Percentiles rank a stretch among this genome's conserved stretches.
Evolutionary conservation across 768 basidiomycete species (phyloP).

Genomic region (Podaxis sp.): DNA sequence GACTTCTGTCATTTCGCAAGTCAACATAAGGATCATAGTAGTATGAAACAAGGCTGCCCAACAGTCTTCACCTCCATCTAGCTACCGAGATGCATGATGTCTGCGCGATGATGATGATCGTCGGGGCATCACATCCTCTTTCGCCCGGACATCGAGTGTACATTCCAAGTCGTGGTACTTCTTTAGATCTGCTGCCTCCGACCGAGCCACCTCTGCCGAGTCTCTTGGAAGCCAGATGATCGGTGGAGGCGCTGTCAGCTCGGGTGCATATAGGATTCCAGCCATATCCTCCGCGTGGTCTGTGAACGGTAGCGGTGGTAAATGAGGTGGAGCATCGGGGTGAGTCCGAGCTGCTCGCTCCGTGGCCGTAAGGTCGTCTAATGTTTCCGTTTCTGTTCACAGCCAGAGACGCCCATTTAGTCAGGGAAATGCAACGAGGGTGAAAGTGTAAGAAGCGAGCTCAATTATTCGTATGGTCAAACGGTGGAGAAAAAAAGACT

Average conservation of each 20-base stretch:
- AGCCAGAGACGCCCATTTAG: background rate
- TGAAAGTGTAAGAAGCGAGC: slow-evolving; percentile 5
- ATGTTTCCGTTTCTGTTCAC: slow-evolving; percentile 63
- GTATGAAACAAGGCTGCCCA: slow-evolving; percentile 15
- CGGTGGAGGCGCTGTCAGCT: slow-evolving; percentile 73
- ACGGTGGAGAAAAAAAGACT: slow-evolving; percentile 28
- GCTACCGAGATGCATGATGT: slow-evolving; percentile 12
- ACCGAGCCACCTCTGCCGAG: slow-evolving; percentile 66
- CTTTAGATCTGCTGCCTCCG: slow-evolving; percentile 75
- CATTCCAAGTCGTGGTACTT: slow-evolving; percentile 71
- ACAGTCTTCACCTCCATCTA: slow-evolving; percentile 22
- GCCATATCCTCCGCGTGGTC: slow-evolving; percentile 80
- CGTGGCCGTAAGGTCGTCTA: slow-evolving; percentile 81
- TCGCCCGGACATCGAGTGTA: slow-evolving; percentile 65
- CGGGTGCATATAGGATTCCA: slow-evolving; percentile 79
- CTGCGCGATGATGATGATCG: slow-evolving; percentile 34
- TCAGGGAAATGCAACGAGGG: background rate
- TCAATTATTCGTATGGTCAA: slow-evolving; percentile 10
- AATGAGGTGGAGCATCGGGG: slow-evolving; percentile 73
- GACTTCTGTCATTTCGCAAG: background rate
- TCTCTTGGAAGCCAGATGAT: slow-evolving; percentile 88
- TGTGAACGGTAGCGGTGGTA: slow-evolving; percentile 66
- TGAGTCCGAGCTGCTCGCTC: slow-evolving; percentile 77
- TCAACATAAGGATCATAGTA: slow-evolving; percentile 15
- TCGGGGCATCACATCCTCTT: slow-evolving; percentile 46